Conservation (phyloP, 1,284 basidiomycete species). For the Ceratobasidium sp. region DNA sequence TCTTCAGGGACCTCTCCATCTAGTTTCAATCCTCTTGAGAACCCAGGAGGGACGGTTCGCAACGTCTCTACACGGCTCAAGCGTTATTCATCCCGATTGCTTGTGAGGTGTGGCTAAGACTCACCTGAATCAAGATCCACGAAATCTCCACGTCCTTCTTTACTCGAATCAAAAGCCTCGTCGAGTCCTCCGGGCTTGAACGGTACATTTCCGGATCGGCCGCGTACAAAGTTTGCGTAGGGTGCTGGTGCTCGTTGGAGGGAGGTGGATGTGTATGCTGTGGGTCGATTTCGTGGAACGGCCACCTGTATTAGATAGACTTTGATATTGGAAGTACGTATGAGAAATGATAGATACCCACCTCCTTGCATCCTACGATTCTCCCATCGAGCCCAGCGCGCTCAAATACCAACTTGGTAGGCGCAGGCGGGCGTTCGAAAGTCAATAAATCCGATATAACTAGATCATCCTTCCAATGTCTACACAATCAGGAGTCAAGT, state of each 20-base stretch:
- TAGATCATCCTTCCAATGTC: constrained; percentile 77
- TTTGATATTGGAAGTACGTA: constrained; percentile 62
- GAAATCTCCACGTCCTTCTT: constrained; percentile 50
- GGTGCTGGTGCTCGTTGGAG: constrained; percentile 86
- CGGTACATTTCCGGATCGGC: constrained; percentile 92
- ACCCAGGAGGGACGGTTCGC: constrained; percentile 60
- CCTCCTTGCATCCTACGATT: constrained; percentile 86
- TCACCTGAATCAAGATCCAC: constrained; percentile 71
- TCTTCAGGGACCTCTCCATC: constrained; percentile 68
- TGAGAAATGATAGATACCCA: constrained; percentile 53
- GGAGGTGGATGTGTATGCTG: constrained; percentile 82
- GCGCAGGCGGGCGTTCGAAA: constrained; percentile 76
- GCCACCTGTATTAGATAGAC: constrained; percentile 37
- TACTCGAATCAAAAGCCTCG: constrained; percentile 59
- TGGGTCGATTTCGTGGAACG: constrained; percentile 63
- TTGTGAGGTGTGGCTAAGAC: constrained; percentile 57
- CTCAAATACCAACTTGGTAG: constrained; percentile 82
- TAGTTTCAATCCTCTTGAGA: constrained; percentile 71
- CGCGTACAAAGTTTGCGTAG: constrained; percentile 86
- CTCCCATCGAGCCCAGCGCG: constrained; percentile 83
- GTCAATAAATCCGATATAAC: constrained; percentile 73
- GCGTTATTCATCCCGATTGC: constrained; percentile 48
- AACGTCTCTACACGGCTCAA: constrained; percentile 52
- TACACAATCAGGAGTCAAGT: constrained; percentile 54
- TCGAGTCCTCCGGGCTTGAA: constrained; percentile 93